Evolutionary conservation across 805 yeast genomes (phyloP).

Genomic region (Ogataea minuta): DNA sequence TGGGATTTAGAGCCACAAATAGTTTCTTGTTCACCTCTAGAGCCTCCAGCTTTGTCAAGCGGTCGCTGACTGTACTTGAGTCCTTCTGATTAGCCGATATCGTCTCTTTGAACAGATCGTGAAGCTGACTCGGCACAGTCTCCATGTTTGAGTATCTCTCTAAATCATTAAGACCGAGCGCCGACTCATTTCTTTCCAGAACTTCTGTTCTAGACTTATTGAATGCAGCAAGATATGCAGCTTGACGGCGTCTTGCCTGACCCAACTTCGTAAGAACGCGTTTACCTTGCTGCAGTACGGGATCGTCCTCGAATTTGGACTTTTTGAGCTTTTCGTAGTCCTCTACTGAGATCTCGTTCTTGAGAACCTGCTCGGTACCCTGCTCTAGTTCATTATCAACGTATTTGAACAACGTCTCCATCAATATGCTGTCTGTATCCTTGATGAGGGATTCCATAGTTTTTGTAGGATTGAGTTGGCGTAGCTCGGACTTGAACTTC

Average conservation of each 20-base stretch:
- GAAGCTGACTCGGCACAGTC: conserved; percentile 20
- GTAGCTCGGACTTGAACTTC: conserved; percentile 14
- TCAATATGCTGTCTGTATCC: conserved; percentile 12
- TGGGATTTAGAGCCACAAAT: conserved; percentile 57
- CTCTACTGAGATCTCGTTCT: conserved; percentile 13
- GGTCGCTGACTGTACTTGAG: conserved; percentile 3
- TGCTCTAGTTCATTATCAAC: conserved; percentile 19
- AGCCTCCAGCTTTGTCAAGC: conserved; percentile 9
- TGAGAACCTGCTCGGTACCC: conserved; percentile 18
- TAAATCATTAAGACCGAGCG: conserved; percentile 25
- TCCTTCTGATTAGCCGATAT: conserved; percentile 4
- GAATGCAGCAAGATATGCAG: conserved; percentile 16
- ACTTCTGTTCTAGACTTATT: conserved; percentile 22
- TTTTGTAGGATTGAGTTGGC: conserved; percentile 11
- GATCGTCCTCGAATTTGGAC: conserved; percentile 14
- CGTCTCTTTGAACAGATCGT: conserved; percentile 18
- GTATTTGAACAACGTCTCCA: conserved; percentile 16
- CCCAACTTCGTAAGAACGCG: conserved; percentile 7
- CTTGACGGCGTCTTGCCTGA: conserved; percentile 8
- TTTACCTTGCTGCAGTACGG: conserved; percentile 15
- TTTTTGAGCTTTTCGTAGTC: conserved; percentile 15
- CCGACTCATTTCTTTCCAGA: conserved; percentile 24
- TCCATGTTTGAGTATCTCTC: conserved; percentile 19
- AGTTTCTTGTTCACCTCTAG: conserved; percentile 38
- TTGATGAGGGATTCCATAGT: conserved; percentile 12